Evolutionary conservation across 2,329 filamentous ascomycete genomes (phyloP).

Genomic region (Drechslera avenae): DNA sequence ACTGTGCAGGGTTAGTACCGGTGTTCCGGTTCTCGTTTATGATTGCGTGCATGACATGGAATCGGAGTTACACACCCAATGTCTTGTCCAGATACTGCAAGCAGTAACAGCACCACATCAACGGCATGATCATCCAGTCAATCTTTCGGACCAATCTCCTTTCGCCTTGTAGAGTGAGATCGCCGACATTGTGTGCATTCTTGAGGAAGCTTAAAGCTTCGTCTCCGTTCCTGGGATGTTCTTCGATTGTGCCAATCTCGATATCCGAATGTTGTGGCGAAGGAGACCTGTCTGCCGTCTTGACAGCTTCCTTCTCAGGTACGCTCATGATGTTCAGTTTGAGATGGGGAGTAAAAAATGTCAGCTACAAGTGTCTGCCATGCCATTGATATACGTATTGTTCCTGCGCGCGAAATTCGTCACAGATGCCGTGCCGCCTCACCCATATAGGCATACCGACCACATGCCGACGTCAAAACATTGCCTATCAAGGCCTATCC

Average conservation of each 20-base stretch:
- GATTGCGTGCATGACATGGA: too few relatives aligned
- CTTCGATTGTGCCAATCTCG: conserved; percentile 17
- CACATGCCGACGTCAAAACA: conserved; percentile 3
- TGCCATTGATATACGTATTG: background rate
- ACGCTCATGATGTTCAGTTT: background rate
- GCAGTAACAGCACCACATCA: conserved; percentile 48
- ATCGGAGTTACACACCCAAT: conserved; percentile 48
- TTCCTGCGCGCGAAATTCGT: background rate
- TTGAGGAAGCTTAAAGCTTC: conserved; percentile 32
- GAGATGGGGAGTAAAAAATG: background rate
- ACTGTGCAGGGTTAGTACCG: conserved; percentile 18
- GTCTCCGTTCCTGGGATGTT: conserved; percentile 24
- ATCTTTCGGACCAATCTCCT: conserved; percentile 41
- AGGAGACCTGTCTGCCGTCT: background rate
- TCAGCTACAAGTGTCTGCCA: background rate
- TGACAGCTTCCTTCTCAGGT: background rate
- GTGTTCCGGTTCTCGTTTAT: too few relatives aligned
- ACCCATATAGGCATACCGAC: background rate
- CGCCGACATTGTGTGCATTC: conserved; percentile 18
- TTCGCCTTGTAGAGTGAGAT: conserved; percentile 23
- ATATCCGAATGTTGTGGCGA: conserved; percentile 9
- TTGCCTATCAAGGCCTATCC: background rate
- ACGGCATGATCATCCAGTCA: conserved; percentile 50
- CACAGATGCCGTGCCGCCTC: background rate
- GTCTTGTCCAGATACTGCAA: conserved; percentile 51